These are phyloP conservation scores for Didymella pomorum DNA, from an alignment of 2,329 filamentous ascomycete species.

Conservation along the genomic window DNA sequence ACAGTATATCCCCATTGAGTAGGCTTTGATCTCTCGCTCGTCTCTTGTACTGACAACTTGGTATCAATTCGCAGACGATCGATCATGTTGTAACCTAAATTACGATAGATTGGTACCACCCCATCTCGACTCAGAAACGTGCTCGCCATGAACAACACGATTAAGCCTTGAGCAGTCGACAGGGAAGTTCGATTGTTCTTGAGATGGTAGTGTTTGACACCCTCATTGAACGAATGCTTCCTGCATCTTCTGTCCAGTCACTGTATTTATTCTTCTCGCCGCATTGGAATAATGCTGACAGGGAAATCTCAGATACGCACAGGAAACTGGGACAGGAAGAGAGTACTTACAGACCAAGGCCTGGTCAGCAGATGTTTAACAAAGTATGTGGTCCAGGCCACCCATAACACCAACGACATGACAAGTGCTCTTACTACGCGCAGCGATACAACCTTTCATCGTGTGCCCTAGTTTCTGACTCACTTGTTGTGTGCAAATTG, in stretches of 20 bases:
- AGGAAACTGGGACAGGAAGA: neutral
- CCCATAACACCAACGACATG: neutral
- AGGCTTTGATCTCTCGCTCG: neutral
- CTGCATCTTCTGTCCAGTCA: conserved; percentile 3
- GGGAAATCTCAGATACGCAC: neutral
- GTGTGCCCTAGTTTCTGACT: neutral
- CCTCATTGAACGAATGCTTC: neutral
- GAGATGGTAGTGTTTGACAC: neutral
- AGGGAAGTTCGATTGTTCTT: conserved; percentile 9
- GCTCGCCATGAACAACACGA: neutral
- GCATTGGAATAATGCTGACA: neutral
- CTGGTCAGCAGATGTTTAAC: neutral
- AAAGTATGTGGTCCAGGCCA: neutral
- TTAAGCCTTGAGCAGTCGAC: neutral
- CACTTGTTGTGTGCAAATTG: neutral
- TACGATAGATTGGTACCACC: neutral
- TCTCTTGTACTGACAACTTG: neutral
- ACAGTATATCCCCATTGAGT: neutral
- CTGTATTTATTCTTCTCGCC: neutral
- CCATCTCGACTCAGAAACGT: neutral
- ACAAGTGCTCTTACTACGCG: neutral
- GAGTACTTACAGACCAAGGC: neutral
- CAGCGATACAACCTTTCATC: neutral
- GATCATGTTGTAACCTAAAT: neutral
- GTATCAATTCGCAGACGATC: neutral